These are phyloP conservation scores for Prunus persica DNA, from an alignment of 306 rosid genomes.

Conservation along the genomic window DNA sequence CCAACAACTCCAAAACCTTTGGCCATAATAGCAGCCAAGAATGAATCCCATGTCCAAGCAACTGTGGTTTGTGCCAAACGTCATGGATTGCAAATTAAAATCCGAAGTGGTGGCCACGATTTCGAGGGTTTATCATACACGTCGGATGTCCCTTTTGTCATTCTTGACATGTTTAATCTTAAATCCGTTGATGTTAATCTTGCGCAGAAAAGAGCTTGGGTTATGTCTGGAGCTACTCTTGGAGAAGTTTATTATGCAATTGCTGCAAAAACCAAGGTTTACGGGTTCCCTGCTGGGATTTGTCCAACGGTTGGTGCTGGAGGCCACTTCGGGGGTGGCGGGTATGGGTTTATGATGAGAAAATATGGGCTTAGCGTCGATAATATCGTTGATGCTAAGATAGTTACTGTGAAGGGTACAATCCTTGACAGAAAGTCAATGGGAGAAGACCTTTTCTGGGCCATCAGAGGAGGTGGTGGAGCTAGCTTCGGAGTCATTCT, in stretches of 20 bases:
- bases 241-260: slow-evolving; percentile 65
- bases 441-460: slow-evolving; percentile 81
- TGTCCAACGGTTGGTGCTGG: slow-evolving; percentile 17
- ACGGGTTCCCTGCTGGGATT: slow-evolving; percentile 69
- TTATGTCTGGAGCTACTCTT: slow-evolving; percentile 56
- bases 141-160: slow-evolving; percentile 23
- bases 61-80: slow-evolving; percentile 21
- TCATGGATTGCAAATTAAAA: slow-evolving; percentile 14
- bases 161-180: slow-evolving; percentile 42
- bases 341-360: slow-evolving; percentile 63
- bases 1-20: slow-evolving; percentile 27
- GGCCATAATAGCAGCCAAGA: slow-evolving; percentile 12
- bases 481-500: slow-evolving; percentile 59
- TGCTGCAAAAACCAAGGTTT: slow-evolving; percentile 36
- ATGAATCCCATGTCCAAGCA: slow-evolving; percentile 27
- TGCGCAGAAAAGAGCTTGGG: slow-evolving; percentile 45
- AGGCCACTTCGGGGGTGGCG: slow-evolving; percentile 60
- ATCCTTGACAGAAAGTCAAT: slow-evolving; percentile 53
- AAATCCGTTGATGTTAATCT: slow-evolving; percentile 32
- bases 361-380: slow-evolving; percentile 66
- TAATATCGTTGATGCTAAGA: slow-evolving; percentile 47
- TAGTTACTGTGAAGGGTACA: slow-evolving; percentile 47
- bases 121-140: slow-evolving; percentile 33
- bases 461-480: slow-evolving; percentile 78
- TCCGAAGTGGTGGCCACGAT: slow-evolving; percentile 34